phyloP scores from a whole-genome alignment of 352 stramenopile species.

The Phytophthora quininea region DNA sequence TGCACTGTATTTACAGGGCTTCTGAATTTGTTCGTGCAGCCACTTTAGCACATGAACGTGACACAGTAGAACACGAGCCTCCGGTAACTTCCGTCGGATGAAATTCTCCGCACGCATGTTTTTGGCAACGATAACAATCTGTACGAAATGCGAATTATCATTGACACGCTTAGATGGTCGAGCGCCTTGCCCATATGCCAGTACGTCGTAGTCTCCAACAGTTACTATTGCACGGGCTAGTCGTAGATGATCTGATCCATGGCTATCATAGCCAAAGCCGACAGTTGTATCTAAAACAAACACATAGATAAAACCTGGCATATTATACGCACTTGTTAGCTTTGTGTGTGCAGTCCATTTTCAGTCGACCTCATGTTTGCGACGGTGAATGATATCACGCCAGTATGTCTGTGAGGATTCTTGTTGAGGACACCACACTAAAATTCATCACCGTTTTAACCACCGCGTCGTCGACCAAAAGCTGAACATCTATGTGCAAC shows the following conservation, averaged over 20 bases:
- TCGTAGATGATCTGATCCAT: constrained; percentile 11
- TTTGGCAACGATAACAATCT: constrained; percentile 11
- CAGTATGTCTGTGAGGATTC: constrained; percentile 3
- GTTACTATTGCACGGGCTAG: constrained; percentile 11
- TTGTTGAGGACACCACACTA: background rate
- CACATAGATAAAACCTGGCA: too few species aligned
- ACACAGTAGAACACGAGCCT: too few species aligned
- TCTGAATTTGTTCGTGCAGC: constrained; percentile 12
- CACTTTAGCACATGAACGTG: constrained; percentile 23
- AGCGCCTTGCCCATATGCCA: constrained; percentile 8
- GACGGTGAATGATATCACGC: constrained; percentile 6
- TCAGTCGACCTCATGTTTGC: constrained; percentile 7
- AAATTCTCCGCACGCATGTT: constrained; percentile 9
- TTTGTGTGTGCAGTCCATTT: constrained; percentile 9
- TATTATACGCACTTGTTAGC: background rate
- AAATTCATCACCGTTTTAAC: background rate
- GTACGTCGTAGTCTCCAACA: constrained; percentile 2
- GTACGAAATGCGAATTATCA: constrained; percentile 6
- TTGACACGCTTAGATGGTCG: constrained; percentile 14
- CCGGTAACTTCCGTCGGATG: constrained; percentile 1
- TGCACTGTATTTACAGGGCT: constrained; percentile 1
- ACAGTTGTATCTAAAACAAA: constrained; percentile 12
- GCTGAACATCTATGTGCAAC: background rate
- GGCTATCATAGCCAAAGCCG: constrained; percentile 2
- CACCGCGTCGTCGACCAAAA: background rate